These are phyloP conservation scores for Suhomyces xylopsoci DNA, from an alignment of 805 yeast genomes.

Conservation along the genomic window DNA sequence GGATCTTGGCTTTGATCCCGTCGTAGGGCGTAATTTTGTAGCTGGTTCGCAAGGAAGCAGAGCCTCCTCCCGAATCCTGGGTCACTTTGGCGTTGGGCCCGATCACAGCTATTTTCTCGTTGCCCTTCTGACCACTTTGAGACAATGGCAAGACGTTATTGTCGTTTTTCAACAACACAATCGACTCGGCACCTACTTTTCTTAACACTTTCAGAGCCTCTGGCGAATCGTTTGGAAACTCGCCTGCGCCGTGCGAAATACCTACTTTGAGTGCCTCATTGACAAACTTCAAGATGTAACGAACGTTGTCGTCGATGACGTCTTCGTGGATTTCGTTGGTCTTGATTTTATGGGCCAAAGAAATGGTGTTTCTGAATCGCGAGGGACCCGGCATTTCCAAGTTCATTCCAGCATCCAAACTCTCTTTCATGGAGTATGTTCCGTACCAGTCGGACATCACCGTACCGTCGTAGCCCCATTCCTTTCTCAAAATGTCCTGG, in stretches of 20 bases:
- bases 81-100: constrained; percentile 58
- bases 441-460: constrained; percentile 68
- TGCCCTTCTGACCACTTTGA: constrained; percentile 2
- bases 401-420: constrained; percentile 56
- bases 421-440: constrained; percentile 43
- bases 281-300: constrained; percentile 46
- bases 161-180: constrained; percentile 53
- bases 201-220: constrained; percentile 10
- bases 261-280: constrained; percentile 42
- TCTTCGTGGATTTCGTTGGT: constrained; percentile 39
- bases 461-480: constrained; percentile 57
- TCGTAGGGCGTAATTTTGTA: constrained; percentile 48
- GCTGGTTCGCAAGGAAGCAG: constrained; percentile 50
- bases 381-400: constrained; percentile 69
- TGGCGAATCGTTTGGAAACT: constrained; percentile 42
- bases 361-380: constrained; percentile 40
- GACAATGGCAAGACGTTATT: constrained; percentile 45
- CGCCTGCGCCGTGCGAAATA: constrained; percentile 36
- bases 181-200: constrained; percentile 41
- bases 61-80: constrained; percentile 60
- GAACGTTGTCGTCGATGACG: constrained; percentile 47
- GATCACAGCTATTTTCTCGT: constrained; percentile 46
- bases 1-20: constrained; percentile 35
- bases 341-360: constrained; percentile 41
- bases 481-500: constrained; percentile 47